phyloP scores from a whole-genome alignment of 495 filamentous ascomycete genomes.

The Lentithecium fluviatile region DNA sequence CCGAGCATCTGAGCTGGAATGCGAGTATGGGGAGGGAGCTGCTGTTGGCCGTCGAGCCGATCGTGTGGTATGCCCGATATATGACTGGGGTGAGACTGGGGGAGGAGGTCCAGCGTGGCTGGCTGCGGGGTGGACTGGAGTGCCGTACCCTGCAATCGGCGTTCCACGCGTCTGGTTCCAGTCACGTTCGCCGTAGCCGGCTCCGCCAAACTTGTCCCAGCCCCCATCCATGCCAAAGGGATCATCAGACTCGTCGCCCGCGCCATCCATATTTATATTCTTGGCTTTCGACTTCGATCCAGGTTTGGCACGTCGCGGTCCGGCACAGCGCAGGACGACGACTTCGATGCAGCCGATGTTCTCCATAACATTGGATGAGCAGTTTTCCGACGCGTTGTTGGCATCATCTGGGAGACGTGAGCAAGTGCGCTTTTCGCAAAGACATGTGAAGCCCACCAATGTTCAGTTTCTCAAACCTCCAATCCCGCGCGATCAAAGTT shows the following conservation, averaged over 20 bases:
- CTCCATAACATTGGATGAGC: slow-evolving; percentile 38
- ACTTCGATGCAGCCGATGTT: slow-evolving; percentile 53
- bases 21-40: background rate
- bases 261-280: slow-evolving; percentile 4
- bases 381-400: slow-evolving; percentile 32
- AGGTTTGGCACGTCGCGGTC: background rate
- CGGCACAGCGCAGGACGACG: slow-evolving; percentile 47
- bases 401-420: slow-evolving; percentile 14
- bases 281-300: background rate
- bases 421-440: background rate
- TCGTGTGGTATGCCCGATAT: too few species aligned
- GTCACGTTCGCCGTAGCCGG: background rate
- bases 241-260: slow-evolving; percentile 13
- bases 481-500: slow-evolving; percentile 45
- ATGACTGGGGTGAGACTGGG: too few species aligned
- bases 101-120: too few species aligned
- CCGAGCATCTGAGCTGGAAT: background rate
- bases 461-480: slow-evolving; percentile 48
- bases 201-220: background rate
- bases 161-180: too few species aligned
- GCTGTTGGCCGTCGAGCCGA: too few species aligned
- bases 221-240: slow-evolving; percentile 6
- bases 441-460: slow-evolving; percentile 36
- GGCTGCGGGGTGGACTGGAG: background rate
- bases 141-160: background rate